Evolutionary conservation across 2,329 filamentous ascomycete genomes (phyloP).

Genomic region (Hymenoscyphus albidus): DNA sequence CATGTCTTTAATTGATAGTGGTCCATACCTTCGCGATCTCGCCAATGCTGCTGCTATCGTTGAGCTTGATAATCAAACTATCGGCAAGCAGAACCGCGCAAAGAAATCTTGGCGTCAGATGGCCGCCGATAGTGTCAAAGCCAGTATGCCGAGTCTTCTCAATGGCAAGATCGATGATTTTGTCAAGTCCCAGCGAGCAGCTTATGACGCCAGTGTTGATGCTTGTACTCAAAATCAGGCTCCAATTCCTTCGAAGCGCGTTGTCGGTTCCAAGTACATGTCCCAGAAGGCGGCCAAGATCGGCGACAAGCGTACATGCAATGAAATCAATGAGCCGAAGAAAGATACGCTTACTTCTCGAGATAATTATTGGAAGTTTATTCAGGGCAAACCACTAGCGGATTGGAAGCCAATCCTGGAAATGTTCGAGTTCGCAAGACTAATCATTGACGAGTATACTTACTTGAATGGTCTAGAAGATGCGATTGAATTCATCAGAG

Average conservation of each 20-base stretch:
- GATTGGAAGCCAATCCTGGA: constrained; percentile 45
- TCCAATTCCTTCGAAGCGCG: constrained; percentile 28
- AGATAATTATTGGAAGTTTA: background rate
- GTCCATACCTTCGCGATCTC: constrained; percentile 47
- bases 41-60: constrained; percentile 45
- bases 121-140: constrained; percentile 40
- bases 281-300: background rate
- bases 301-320: constrained; percentile 1
- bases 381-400: constrained; percentile 8
- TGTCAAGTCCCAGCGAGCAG: constrained; percentile 25
- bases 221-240: constrained; percentile 31
- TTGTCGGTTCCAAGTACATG: constrained; percentile 24
- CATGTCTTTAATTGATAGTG: constrained; percentile 45
- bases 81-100: constrained; percentile 32
- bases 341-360: background rate
- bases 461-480: constrained; percentile 43
- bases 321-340: background rate
- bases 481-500: constrained; percentile 6
- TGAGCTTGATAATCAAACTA: constrained; percentile 37
- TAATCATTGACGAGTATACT: constrained; percentile 64
- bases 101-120: constrained; percentile 50
- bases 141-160: constrained; percentile 32
- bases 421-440: constrained; percentile 55
- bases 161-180: constrained; percentile 12
- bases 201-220: constrained; percentile 32